These are phyloP conservation scores for Effrenium voratum DNA, from an alignment of 73 alveolate genomes.

Conservation along the genomic window DNA sequence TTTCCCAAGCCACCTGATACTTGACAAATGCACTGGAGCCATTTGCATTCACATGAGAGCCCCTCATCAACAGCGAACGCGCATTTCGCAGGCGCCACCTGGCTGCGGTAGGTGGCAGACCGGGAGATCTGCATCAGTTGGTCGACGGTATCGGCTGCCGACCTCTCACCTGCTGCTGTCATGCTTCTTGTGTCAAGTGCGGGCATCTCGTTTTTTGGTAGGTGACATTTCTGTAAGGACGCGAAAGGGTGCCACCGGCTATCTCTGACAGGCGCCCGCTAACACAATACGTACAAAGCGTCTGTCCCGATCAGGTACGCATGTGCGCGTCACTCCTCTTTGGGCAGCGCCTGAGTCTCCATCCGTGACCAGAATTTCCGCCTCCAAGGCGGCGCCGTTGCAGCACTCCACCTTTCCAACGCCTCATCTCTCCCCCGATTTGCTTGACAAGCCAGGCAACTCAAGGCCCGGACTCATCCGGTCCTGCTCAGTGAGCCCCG, in stretches of 20 bases:
- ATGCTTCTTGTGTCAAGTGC: background rate
- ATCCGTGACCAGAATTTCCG: conserved; percentile 23
- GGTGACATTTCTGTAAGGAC: no score
- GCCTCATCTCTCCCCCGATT: no score
- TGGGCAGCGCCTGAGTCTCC: background rate
- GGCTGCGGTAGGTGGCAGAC: conserved; percentile 9
- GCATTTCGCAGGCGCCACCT: background rate
- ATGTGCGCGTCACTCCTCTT: background rate
- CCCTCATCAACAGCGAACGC: background rate
- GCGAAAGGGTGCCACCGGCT: no score
- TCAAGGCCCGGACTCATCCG: no score
- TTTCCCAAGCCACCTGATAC: background rate
- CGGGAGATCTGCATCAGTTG: conserved; percentile 21
- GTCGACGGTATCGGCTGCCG: conserved; percentile 17
- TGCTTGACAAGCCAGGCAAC: no score
- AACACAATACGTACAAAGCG: no score
- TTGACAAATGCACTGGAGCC: no score
- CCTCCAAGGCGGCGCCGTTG: background rate
- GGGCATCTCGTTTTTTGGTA: no score
- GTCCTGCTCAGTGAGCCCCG: no score
- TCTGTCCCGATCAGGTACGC: no score
- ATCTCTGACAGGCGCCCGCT: no score
- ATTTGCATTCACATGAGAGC: no score
- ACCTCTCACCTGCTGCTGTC: background rate
- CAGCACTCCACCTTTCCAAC: conserved; percentile 67